Conservation (phyloP, 2,329 filamentous ascomycete genomes). For the Apiospora saccharicola region DNA sequence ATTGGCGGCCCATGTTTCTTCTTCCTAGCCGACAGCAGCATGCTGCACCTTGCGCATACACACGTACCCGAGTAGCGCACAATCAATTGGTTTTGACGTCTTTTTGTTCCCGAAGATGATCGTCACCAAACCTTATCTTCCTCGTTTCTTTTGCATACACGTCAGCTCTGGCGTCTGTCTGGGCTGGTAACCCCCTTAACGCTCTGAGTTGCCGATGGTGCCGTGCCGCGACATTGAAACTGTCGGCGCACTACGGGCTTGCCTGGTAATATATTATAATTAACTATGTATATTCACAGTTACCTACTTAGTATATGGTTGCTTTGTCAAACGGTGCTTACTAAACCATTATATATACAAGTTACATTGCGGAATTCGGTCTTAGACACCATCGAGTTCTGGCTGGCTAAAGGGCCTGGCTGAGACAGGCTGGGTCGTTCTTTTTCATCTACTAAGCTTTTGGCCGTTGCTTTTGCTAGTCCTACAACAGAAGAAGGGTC, state of each 20-base stretch:
- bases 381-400: background rate
- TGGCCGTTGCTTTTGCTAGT: constrained; percentile 12
- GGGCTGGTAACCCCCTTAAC: background rate
- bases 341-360: background rate
- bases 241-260: background rate
- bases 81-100: constrained; percentile 6
- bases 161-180: constrained; percentile 4
- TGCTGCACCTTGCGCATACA: background rate
- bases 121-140: constrained; percentile 16
- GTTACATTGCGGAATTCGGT: background rate
- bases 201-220: constrained; percentile 5
- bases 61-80: background rate
- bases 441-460: background rate
- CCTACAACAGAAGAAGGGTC: background rate
- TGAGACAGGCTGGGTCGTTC: background rate
- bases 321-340: background rate
- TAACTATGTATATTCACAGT: no score
- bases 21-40: background rate
- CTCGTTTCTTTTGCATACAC: background rate
- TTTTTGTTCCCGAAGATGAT: constrained; percentile 1
- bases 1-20: background rate
- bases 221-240: background rate
- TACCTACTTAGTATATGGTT: background rate
- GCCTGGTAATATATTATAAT: background rate
- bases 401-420: background rate